Evolutionary conservation across 192 early-diverging fungal species (phyloP), one percentile per base, ranked within the genome.

Genomic region (Obelidium mucronatum): DNA sequence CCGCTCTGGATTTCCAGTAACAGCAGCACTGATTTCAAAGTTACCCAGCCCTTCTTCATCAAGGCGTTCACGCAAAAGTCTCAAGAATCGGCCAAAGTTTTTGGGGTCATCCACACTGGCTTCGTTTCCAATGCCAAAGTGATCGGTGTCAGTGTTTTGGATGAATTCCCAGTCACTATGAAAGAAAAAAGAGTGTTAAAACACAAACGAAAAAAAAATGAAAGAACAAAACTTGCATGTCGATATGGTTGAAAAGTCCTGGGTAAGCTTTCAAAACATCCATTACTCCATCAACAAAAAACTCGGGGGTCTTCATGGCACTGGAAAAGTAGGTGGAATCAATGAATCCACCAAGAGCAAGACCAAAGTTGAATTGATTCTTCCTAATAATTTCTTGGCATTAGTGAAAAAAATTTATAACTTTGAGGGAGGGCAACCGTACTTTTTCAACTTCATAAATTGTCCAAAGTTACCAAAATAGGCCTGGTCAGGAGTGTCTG

Each of bases 71-170:
- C 96, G 89, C 55, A 98, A 84, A 40, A 92, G 85, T 3, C 79
- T 80, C 70, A 98, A 80, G 61, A 99, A 87, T 30, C 67, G 77
- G 34, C 90, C 89, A 81, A 95, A 97, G 78, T 95, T 93, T 59
- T 74, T 64, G 5, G 90, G 93, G 68, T 99, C 96, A 35, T 92
- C 84, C 19, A 87, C 82, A 44, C 82, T 85, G 3, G 80, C 86
- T 15, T 78, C 59, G 67, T 91, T 92, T 22, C 87, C 91, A 30
- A 80, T 84, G 11, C 73, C 77, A 53, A 82, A 84, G 67, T 81
- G 74, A 42, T 82, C 79, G 33, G 56, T 22, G 28, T 73, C 73
- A 22, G 64, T 44, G 6, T 81, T 78, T 36, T 70, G 77, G 30
- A 87, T 80, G 76, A 86, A 80, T 44, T 87, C 86, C 86, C 86